Percentiles rank a stretch among this genome's conserved stretches.
These are phyloP conservation scores for Sporothrix protearum DNA, from an alignment of 2,329 filamentous ascomycete genomes.

Conservation along the genomic window DNA sequence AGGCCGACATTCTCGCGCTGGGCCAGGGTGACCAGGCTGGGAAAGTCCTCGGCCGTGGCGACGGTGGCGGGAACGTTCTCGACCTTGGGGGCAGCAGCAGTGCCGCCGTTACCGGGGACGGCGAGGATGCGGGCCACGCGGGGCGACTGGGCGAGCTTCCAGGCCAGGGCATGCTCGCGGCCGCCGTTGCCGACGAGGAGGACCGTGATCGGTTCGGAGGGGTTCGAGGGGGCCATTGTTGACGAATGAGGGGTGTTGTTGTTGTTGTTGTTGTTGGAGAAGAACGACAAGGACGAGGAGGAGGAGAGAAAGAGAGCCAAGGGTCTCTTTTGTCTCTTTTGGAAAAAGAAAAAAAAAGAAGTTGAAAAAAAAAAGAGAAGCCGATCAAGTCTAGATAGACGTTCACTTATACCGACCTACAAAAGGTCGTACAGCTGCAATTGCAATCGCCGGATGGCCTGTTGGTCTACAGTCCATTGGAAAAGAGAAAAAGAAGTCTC, in stretches of 20 bases:
- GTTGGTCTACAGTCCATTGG: slow-evolving; percentile 22
- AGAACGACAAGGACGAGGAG: background rate
- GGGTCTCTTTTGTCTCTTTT: background rate
- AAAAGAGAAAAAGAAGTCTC: background rate
- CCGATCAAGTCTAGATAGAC: background rate
- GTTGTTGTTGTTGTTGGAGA: too few species aligned
- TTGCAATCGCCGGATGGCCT: slow-evolving; percentile 22
- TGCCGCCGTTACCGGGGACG: slow-evolving; percentile 83
- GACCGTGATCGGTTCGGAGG: slow-evolving; percentile 39
- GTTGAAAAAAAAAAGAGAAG: background rate
- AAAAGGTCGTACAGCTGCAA: slow-evolving; percentile 19
- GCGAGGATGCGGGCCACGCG: slow-evolving; percentile 70
- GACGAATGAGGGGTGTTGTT: background rate
- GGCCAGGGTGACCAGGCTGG: slow-evolving; percentile 71
- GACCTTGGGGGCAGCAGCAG: slow-evolving; percentile 65
- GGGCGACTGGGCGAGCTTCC: slow-evolving; percentile 84
- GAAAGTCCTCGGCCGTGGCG: slow-evolving; percentile 67
- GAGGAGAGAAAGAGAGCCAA: background rate
- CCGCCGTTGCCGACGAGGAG: slow-evolving; percentile 92
- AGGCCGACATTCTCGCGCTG: slow-evolving; percentile 71
- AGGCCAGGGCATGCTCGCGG: slow-evolving; percentile 89
- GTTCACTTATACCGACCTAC: slow-evolving; percentile 13
- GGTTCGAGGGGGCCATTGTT: slow-evolving; percentile 22
- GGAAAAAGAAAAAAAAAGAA: background rate
- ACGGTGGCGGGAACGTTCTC: slow-evolving; percentile 64